Percentiles rank a stretch among this genome's conserved stretches.
phyloP scores from a whole-genome alignment of 2,329 filamentous ascomycete genomes.

The Botrytis sinoallii region DNA sequence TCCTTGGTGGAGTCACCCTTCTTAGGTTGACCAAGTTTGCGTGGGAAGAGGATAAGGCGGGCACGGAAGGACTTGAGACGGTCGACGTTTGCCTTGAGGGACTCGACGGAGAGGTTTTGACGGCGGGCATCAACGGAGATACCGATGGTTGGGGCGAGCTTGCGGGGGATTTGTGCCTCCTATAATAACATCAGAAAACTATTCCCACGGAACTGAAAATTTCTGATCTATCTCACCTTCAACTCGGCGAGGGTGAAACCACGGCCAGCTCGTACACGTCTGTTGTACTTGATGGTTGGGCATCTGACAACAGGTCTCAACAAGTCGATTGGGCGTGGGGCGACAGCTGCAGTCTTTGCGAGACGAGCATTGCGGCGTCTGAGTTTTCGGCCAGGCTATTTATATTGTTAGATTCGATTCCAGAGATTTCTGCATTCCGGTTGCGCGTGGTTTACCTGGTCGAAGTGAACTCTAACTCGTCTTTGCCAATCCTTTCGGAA shows the following conservation, averaged over 20 bases:
- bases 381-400: slow-evolving; percentile 92
- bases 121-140: slow-evolving; percentile 96
- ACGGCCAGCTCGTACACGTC: slow-evolving; percentile 91
- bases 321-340: slow-evolving; percentile 95
- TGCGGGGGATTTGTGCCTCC: slow-evolving; percentile 94
- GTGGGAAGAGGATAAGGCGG: slow-evolving; percentile 95
- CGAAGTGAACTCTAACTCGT: slow-evolving; percentile 98
- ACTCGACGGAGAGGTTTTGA: slow-evolving; percentile 96
- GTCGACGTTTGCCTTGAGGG: slow-evolving; percentile 88
- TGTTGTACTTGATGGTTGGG: slow-evolving; percentile 99
- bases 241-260: slow-evolving; percentile 97
- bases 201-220: slow-evolving; percentile 4
- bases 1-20: slow-evolving; percentile 84
- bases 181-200: slow-evolving; percentile 46
- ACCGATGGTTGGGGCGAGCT: slow-evolving; percentile 91
- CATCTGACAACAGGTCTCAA: slow-evolving; percentile 95
- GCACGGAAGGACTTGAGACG: slow-evolving; percentile 97
- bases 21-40: slow-evolving; percentile 91
- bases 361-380: slow-evolving; percentile 86
- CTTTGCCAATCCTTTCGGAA: slow-evolving; percentile 99
- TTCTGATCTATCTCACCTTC: slow-evolving; percentile 65
- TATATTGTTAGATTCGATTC: slow-evolving; percentile 34
- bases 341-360: slow-evolving; percentile 91
- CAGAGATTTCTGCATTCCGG: slow-evolving; percentile 30
- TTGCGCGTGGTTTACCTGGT: slow-evolving; percentile 71